A percentile compares a stretch with the other conserved stretches of the same genome.
phyloP scores from a whole-genome alignment of 2,329 filamentous ascomycete genomes.

The Penicillium sp. region DNA sequence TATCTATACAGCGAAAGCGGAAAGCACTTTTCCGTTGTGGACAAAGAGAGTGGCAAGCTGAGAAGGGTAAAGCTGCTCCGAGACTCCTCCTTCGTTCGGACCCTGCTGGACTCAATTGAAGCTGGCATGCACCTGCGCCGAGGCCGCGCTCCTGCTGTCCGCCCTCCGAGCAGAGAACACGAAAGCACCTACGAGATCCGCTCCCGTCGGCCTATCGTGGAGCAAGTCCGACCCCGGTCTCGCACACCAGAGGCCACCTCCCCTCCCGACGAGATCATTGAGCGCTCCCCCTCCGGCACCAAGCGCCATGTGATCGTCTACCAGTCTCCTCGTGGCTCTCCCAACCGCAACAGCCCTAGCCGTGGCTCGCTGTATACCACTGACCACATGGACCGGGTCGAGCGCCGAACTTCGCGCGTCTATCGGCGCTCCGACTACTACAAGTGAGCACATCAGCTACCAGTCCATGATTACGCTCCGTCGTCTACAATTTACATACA shows the following conservation, averaged over 20 bases:
- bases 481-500: no score
- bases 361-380: conserved; percentile 38
- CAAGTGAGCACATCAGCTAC: conserved; percentile 18
- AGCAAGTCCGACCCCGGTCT: conserved; percentile 17
- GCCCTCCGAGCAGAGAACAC: conserved; percentile 30
- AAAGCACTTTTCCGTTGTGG: conserved; percentile 43
- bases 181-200: conserved; percentile 28
- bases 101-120: conserved; percentile 44
- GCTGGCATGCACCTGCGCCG: conserved; percentile 34
- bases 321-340: conserved; percentile 33
- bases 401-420: conserved; percentile 31
- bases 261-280: conserved; percentile 16
- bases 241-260: conserved; percentile 14
- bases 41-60: conserved; percentile 38
- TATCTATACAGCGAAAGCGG: conserved; percentile 39
- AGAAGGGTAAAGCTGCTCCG: conserved; percentile 45
- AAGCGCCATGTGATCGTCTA: conserved; percentile 37
- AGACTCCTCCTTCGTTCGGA: conserved; percentile 34
- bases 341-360: conserved; percentile 29
- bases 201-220: conserved; percentile 20
- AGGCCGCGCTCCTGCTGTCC: conserved; percentile 14
- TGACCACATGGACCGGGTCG: conserved; percentile 35
- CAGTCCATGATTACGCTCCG: background rate
- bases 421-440: conserved; percentile 32
- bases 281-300: conserved; percentile 19